A percentile compares a stretch with the other conserved stretches of the same genome.
Evolutionary conservation across 768 basidiomycete genomes (phyloP).

Genomic region (Boletus tomentosulus): DNA sequence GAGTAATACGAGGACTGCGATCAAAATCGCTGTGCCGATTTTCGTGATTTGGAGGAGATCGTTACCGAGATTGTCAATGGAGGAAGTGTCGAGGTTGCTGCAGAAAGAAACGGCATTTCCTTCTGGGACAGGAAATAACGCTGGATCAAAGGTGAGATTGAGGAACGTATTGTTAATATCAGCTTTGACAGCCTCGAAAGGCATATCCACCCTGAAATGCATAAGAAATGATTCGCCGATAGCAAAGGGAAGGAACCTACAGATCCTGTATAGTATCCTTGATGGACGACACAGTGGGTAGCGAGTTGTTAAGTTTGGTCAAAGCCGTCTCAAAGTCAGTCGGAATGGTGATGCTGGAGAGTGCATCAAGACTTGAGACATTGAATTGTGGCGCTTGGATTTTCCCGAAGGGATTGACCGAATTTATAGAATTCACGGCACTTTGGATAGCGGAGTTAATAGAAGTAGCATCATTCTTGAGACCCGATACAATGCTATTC

Average conservation of each 20-base stretch:
- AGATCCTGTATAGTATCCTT: constrained; percentile 62
- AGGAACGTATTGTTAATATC: constrained; percentile 87
- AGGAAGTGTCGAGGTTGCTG: constrained; percentile 68
- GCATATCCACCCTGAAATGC: constrained; percentile 62
- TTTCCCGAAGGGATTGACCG: constrained; percentile 66
- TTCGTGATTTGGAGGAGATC: constrained; percentile 78
- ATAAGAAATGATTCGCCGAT: background rate
- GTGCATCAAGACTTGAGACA: constrained; percentile 66
- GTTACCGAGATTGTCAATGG: constrained; percentile 79
- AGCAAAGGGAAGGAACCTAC: constrained; percentile 41
- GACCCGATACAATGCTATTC: constrained; percentile 55
- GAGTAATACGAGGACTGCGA: constrained; percentile 67
- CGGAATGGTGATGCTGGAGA: constrained; percentile 80
- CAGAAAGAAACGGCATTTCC: constrained; percentile 74
- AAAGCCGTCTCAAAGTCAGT: constrained; percentile 70
- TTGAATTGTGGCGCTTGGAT: constrained; percentile 68
- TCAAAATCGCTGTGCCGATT: constrained; percentile 73
- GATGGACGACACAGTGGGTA: constrained; percentile 76
- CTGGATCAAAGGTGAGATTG: constrained; percentile 66
- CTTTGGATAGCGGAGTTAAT: constrained; percentile 67
- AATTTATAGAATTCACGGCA: constrained; percentile 68
- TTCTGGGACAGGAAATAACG: constrained; percentile 71
- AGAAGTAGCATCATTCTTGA: constrained; percentile 63
- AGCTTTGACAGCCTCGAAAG: constrained; percentile 82
- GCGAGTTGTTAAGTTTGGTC: constrained; percentile 68